phyloP scores from a whole-genome alignment of 495 filamentous ascomycete species.

The Penicillium macrosclerotiorum region DNA sequence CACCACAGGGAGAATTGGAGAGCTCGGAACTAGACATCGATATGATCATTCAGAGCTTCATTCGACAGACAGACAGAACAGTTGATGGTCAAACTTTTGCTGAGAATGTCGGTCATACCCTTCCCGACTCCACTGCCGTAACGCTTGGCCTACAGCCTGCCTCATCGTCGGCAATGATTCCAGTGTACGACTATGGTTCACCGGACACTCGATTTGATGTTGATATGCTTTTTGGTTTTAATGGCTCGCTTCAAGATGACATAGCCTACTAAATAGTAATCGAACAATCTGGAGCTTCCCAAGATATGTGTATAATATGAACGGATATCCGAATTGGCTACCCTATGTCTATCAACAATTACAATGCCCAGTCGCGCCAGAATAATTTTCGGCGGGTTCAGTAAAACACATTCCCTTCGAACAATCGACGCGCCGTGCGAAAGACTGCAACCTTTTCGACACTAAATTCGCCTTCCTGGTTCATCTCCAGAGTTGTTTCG shows the following conservation, averaged over 20 bases:
- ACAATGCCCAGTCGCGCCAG: too few species aligned
- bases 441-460: slow-evolving; percentile 27
- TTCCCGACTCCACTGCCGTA: background rate
- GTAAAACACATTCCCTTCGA: slow-evolving; percentile 25
- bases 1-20: slow-evolving; percentile 11
- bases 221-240: slow-evolving; percentile 29
- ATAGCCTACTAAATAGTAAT: slow-evolving; percentile 6
- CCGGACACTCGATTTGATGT: slow-evolving; percentile 9
- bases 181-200: slow-evolving; percentile 1
- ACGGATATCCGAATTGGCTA: too few species aligned
- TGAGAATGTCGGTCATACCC: background rate
- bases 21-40: slow-evolving; percentile 30
- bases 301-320: too few species aligned
- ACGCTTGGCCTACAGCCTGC: background rate
- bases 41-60: slow-evolving; percentile 36
- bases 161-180: background rate
- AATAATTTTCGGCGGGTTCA: too few species aligned
- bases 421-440: slow-evolving; percentile 20
- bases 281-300: background rate
- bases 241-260: slow-evolving; percentile 22
- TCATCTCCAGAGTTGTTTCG: slow-evolving; percentile 13
- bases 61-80: slow-evolving; percentile 13
- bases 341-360: too few species aligned
- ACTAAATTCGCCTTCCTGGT: slow-evolving; percentile 1
- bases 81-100: slow-evolving; percentile 1